phyloP scores from a whole-genome alignment of 2,329 filamentous ascomycete species.

The Sporothrix pseudoabietina region DNA sequence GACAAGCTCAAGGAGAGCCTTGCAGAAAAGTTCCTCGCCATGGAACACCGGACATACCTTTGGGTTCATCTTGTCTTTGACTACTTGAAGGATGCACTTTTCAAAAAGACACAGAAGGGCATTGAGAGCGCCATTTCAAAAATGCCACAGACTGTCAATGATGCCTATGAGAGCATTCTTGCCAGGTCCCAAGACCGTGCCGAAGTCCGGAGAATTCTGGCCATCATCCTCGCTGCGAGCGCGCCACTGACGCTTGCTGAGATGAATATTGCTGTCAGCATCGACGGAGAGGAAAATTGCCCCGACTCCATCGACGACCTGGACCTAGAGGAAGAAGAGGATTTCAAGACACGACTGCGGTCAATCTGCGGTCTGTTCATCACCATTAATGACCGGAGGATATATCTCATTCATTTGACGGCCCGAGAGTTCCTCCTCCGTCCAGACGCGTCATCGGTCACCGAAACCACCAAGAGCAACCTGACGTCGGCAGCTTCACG shows the following conservation, averaged over 20 bases:
- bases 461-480: background rate
- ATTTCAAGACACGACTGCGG: conserved; percentile 36
- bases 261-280: conserved; percentile 39
- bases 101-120: conserved; percentile 31
- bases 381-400: conserved; percentile 36
- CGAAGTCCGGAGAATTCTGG: conserved; percentile 35
- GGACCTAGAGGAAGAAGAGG: conserved; percentile 35
- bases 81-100: background rate
- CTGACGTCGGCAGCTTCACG: conserved; percentile 8
- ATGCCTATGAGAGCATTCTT: conserved; percentile 35
- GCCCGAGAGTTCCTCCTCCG: conserved; percentile 41
- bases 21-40: conserved; percentile 34
- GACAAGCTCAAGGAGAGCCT: conserved; percentile 21
- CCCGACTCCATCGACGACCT: conserved; percentile 28
- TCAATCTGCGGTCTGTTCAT: conserved; percentile 40
- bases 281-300: background rate
- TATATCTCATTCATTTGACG: conserved; percentile 42
- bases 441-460: conserved; percentile 11
- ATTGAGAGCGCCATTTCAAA: conserved; percentile 32
- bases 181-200: conserved; percentile 30
- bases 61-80: conserved; percentile 44
- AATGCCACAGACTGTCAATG: conserved; percentile 36
- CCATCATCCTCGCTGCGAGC: conserved; percentile 38
- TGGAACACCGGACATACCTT: conserved; percentile 44
- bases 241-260: conserved; percentile 38